phyloP scores from a whole-genome alignment of 805 yeast species.

The Suhomyces canberraensis region DNA sequence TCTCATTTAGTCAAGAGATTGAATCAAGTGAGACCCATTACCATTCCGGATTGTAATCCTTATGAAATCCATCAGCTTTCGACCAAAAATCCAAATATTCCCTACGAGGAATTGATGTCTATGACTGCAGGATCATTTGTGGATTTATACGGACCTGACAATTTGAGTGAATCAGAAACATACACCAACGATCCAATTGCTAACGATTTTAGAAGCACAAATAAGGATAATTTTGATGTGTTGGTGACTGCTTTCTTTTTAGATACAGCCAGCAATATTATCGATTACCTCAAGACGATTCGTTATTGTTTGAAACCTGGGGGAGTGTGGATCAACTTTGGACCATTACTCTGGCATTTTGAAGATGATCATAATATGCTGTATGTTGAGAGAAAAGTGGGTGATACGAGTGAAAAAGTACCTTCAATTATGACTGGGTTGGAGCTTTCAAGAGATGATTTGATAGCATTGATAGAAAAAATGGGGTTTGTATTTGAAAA shows the following conservation, averaged over 20 bases:
- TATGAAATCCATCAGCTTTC: constrained; percentile 29
- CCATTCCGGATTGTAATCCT: constrained; percentile 53
- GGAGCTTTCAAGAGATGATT: constrained; percentile 57
- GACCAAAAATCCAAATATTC: constrained; percentile 34
- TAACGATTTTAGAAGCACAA: constrained; percentile 38
- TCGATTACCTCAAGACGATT: constrained; percentile 54
- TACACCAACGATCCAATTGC: constrained; percentile 39
- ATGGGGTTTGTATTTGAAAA: constrained; percentile 52
- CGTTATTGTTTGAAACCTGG: constrained; percentile 40
- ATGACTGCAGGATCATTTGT: constrained; percentile 73
- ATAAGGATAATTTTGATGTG: constrained; percentile 39
- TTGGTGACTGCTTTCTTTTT: constrained; percentile 57
- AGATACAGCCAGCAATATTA: constrained; percentile 60
- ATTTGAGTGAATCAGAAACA: constrained; percentile 30
- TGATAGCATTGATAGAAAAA: constrained; percentile 41
- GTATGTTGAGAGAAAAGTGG: constrained; percentile 14
- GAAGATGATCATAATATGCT: constrained; percentile 45
- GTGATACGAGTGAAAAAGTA: constrained; percentile 20
- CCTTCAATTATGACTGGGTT: constrained; percentile 48
- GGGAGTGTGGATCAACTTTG: constrained; percentile 64
- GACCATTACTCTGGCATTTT: constrained; percentile 71
- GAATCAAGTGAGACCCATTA: constrained; percentile 49
- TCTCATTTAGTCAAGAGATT: constrained; percentile 44
- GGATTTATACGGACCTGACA: constrained; percentile 59
- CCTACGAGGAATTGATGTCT: constrained; percentile 54